Evolutionary conservation across 2,329 filamentous ascomycete genomes (phyloP).

Genomic region (Colletotrichum sidae): DNA sequence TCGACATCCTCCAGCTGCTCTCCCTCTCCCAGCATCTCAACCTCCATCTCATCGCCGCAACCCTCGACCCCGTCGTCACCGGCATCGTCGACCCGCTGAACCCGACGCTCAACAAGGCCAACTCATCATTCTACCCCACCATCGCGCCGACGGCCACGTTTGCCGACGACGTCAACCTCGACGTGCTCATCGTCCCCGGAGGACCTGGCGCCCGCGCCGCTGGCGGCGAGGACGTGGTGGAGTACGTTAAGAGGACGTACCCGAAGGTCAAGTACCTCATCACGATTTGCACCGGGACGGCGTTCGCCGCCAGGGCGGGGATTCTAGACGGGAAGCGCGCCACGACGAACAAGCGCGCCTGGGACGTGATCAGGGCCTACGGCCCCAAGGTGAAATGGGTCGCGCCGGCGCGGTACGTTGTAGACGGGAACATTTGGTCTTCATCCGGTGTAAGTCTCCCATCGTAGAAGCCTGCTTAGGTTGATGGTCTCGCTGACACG

Average conservation of each 20-base stretch:
- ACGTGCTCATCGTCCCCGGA: conserved; percentile 76
- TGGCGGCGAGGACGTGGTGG: conserved; percentile 50
- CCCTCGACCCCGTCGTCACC: conserved; percentile 55
- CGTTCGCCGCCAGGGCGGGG: conserved; percentile 68
- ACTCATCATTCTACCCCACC: conserved; percentile 50
- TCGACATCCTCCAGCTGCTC: conserved; percentile 40
- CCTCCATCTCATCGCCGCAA: conserved; percentile 55
- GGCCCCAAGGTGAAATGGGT: conserved; percentile 70
- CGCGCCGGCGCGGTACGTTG: conserved; percentile 70
- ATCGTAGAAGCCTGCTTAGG: conserved; percentile 1
- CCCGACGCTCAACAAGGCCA: conserved; percentile 46
- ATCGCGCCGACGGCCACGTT: conserved; percentile 64
- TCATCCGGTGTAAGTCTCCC: conserved; percentile 63
- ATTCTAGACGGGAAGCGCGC: conserved; percentile 70
- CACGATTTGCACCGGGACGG: conserved; percentile 75
- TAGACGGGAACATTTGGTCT: conserved; percentile 75
- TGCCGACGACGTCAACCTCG: conserved; percentile 61
- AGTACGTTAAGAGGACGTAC: conserved; percentile 54
- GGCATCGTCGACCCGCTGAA: conserved; percentile 35
- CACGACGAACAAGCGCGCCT: conserved; percentile 75
- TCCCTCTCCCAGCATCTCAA: conserved; percentile 44
- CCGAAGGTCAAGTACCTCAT: conserved; percentile 66
- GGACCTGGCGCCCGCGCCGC: conserved; percentile 61
- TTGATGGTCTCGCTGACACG: neutral
- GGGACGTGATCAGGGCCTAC: conserved; percentile 58